These are phyloP conservation scores for Tanacetum coccineum DNA, from an alignment of 129 eudicot genomes.

Conservation along the genomic window DNA sequence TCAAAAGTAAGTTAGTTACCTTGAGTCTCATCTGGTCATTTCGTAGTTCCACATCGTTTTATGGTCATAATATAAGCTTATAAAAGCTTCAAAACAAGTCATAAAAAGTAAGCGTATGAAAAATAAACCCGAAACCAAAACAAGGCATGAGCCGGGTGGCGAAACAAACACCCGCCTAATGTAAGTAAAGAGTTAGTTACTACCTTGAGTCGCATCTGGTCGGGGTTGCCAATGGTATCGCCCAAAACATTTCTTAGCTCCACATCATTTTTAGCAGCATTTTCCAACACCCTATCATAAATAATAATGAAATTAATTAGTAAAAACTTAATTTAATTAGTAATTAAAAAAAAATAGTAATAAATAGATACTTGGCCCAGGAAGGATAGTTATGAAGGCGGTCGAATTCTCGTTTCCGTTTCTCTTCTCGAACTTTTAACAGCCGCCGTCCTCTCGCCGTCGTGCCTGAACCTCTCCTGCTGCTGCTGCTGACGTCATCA, in stretches of 20 bases:
- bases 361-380: constrained; percentile 76
- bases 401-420: constrained; percentile 73
- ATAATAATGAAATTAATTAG: no score
- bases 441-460: constrained; percentile 87
- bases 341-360: background rate
- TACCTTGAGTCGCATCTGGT: no score
- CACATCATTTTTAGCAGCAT: constrained; percentile 66
- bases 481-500: constrained; percentile 17
- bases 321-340: no score
- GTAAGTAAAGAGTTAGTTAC: no score
- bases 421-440: constrained; percentile 76
- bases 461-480: constrained; percentile 73
- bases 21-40: constrained; percentile 25
- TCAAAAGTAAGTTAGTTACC: no score
- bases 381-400: constrained; percentile 72
- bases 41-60: constrained; percentile 65
- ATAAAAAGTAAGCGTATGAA: no score
- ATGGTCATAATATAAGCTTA: no score
- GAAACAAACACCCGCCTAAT: no score
- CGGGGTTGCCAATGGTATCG: constrained; percentile 66
- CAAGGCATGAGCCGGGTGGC: no score
- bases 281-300: constrained; percentile 72
- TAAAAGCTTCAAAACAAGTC: no score
- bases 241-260: constrained; percentile 88
- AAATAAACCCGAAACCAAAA: no score